phyloP scores from a whole-genome alignment of 495 filamentous ascomycete species.

The Cenococcum geophilum region DNA sequence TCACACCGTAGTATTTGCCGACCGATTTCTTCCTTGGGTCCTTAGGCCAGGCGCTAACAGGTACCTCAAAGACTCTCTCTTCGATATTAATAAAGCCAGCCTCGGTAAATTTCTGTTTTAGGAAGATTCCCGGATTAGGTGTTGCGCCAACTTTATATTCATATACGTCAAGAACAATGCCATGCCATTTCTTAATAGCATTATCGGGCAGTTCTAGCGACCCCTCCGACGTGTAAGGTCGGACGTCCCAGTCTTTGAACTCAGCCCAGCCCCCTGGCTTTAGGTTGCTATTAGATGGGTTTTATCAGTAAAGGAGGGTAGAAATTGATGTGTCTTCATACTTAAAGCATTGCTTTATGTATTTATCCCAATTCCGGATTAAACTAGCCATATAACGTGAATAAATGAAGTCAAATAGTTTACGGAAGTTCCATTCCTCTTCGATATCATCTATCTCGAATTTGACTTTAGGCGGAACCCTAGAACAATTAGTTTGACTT shows the following conservation, averaged over 20 bases:
- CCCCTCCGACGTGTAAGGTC: conserved; percentile 37
- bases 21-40: not conserved
- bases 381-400: conserved; percentile 42
- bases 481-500: conserved; percentile 2
- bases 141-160: conserved; percentile 37
- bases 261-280: conserved; percentile 53
- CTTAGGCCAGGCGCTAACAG: not conserved
- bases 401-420: conserved; percentile 47
- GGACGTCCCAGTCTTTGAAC: conserved; percentile 48
- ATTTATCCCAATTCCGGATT: no score
- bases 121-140: not conserved
- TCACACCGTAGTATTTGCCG: not conserved
- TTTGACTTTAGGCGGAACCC: conserved; percentile 37
- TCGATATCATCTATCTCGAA: conserved; percentile 40
- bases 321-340: no score
- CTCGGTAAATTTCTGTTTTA: not conserved
- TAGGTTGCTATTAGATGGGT: conserved; percentile 34
- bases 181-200: conserved; percentile 32
- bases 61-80: not conserved
- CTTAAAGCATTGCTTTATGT: no score
- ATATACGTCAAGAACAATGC: conserved; percentile 19
- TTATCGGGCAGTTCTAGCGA: conserved; percentile 36
- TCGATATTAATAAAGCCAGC: conserved; percentile 1
- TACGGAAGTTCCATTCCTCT: conserved; percentile 30
- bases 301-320: not conserved